These are phyloP conservation scores for Noccaea caerulescens DNA, from an alignment of 345 rosid genomes.

Conservation along the genomic window DNA sequence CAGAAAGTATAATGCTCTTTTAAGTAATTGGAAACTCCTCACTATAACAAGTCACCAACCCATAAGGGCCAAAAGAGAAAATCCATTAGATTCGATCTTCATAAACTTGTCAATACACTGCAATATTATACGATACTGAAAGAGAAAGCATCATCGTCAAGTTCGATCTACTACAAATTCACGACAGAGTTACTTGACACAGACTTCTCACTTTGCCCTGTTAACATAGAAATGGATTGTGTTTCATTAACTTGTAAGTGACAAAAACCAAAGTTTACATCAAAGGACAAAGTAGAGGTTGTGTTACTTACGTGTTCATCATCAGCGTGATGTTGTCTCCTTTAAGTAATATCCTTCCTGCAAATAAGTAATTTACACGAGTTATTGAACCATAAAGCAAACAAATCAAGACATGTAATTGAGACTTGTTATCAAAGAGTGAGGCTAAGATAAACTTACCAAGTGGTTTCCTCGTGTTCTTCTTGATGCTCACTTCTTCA, in stretches of 20 bases:
- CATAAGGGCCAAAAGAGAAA: background rate
- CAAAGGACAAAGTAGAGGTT: background rate
- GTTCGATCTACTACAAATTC: conserved; percentile 15
- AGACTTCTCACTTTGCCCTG: conserved; percentile 42
- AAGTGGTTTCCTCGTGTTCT: conserved; percentile 77
- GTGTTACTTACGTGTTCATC: conserved; percentile 79
- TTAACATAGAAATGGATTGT: background rate
- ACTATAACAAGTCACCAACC: conserved; percentile 4
- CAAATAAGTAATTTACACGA: background rate
- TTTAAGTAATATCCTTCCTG: conserved; percentile 92
- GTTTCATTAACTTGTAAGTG: conserved; percentile 1
- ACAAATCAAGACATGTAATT: background rate
- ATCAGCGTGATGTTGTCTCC: conserved; percentile 93
- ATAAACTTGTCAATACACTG: conserved; percentile 18
- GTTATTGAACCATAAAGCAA: conserved; percentile 1
- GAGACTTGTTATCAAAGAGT: conserved; percentile 7
- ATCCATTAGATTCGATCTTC: conserved; percentile 23
- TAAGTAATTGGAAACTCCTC: background rate
- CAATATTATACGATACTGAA: conserved; percentile 24
- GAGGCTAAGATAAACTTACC: conserved; percentile 49
- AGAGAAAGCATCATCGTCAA: conserved; percentile 21
- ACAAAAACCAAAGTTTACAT: background rate
- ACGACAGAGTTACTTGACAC: conserved; percentile 2
- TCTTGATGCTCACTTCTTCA: conserved; percentile 91
- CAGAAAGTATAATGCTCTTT: background rate